Evolutionary conservation across 2,329 filamentous ascomycete species (phyloP).

Genomic region (Chrysoporthe deuterocubensis): DNA sequence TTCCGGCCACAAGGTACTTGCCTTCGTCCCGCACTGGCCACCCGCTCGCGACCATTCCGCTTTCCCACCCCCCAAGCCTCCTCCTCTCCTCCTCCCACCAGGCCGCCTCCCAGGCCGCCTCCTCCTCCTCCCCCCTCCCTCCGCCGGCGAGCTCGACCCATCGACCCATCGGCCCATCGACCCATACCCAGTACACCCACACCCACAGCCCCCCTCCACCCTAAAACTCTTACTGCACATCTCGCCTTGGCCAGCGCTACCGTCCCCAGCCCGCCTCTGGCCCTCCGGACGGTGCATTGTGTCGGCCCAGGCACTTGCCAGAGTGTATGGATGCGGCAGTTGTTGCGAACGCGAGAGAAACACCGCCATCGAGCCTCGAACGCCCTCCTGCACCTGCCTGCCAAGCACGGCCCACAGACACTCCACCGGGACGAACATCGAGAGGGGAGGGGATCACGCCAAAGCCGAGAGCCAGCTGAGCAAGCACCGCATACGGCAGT

Average conservation of each 20-base stretch:
- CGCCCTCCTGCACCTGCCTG: constrained; percentile 11
- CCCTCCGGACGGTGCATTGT: neutral
- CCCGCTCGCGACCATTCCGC: constrained; percentile 25
- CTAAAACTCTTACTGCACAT: constrained; percentile 16
- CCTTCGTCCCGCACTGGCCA: constrained; percentile 16
- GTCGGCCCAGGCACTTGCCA: neutral
- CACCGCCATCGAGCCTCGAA: neutral
- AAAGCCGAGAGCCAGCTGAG: constrained; percentile 5
- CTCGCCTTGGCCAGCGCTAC: constrained; percentile 8
- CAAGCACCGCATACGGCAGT: constrained; percentile 10
- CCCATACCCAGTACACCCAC: constrained; percentile 17
- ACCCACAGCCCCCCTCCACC: constrained; percentile 1
- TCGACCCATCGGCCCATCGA: neutral
- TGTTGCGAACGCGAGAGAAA: neutral
- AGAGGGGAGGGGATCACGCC: neutral
- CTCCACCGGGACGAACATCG: neutral
- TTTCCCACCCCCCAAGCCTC: constrained; percentile 20
- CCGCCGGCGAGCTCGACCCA: neutral
- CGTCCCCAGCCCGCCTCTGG: neutral
- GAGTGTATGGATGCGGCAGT: neutral
- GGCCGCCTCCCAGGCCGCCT: neutral
- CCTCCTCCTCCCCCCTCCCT: neutral
- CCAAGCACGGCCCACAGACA: constrained; percentile 5
- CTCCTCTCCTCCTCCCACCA: neutral
- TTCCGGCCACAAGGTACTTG: neutral